phyloP scores from a whole-genome alignment of 2,329 filamentous ascomycete species.

The Hymenoscyphus linearis region DNA sequence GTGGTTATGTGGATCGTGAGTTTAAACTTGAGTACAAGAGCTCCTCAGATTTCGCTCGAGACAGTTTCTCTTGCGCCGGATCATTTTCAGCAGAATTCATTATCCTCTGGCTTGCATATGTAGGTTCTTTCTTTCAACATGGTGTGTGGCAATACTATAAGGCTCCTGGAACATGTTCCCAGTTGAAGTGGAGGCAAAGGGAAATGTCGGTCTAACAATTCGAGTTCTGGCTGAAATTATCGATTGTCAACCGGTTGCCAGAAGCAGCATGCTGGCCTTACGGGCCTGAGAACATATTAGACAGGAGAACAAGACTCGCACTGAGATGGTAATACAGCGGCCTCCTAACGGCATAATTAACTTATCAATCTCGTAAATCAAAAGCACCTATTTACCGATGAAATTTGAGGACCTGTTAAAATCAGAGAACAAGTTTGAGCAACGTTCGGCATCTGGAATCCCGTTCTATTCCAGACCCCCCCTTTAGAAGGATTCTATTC shows the following conservation, averaged over 20 bases:
- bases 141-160: constrained; percentile 14
- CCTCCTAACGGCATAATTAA: constrained; percentile 13
- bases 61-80: constrained; percentile 5
- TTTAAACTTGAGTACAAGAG: constrained; percentile 4
- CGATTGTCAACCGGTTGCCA: constrained; percentile 78
- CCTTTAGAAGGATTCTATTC: too few relatives aligned
- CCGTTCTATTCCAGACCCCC: too few relatives aligned
- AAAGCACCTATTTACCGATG: constrained; percentile 15
- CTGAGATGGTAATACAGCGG: constrained; percentile 80
- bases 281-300: constrained; percentile 91
- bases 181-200: constrained; percentile 13
- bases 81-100: constrained; percentile 12
- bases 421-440: too few relatives aligned
- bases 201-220: constrained; percentile 11
- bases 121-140: constrained; percentile 12
- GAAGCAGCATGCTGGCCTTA: constrained; percentile 77
- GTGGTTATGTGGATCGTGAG: constrained; percentile 1
- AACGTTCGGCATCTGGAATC: too few relatives aligned
- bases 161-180: constrained; percentile 15
- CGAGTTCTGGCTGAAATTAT: constrained; percentile 41
- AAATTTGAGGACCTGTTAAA: constrained; percentile 16
- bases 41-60: not conserved
- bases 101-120: constrained; percentile 7
- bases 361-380: constrained; percentile 10
- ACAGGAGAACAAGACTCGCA: constrained; percentile 84